Base-by-base conservation (phyloP, 2,329 filamentous ascomycete species). In the Epichloe glyceriae region DNA sequence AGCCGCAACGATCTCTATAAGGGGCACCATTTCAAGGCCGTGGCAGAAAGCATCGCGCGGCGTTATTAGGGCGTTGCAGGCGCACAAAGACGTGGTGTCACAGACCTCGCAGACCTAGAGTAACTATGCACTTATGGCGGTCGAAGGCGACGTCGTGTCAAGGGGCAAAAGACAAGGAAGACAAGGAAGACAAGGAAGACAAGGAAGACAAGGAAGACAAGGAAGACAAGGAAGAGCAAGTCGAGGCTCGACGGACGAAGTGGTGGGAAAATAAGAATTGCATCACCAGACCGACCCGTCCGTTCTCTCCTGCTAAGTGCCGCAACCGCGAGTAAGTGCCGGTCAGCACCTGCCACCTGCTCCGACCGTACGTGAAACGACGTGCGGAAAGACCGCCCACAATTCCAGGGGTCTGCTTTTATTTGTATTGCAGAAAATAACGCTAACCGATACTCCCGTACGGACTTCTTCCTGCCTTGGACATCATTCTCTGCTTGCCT, bases 1-100 rank as follows among this genome's bases (percentile, higher is more conserved):
- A 50, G 67, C 64, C 56, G 78, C 77, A 46, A 73, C 55, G 41
- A 59, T 60, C 53, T 73, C 65, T 47, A 64, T 52, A 42, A 62
- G 51, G 33, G 55, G 51, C 49, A 57, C 56, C 62, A 67, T 68
- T 52, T 54, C 54, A 34, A 50, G 22, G 38, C 45, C 22, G 50
- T 37, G 14, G 12, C 33, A 53, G 40, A 38, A 39, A 33, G 50
- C 46, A 57, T 54, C 14, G 42, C 50, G 44, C 50, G 49, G 26
- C 39, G 39, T 40, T 26, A 8, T 11, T 4, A 39, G 17, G 34
- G 22, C 34, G 44, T n/a, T n/a, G 44, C 15, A 17, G 33, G 37
- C 17, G 30, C 35, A 15, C 45, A 39, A 20, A 11, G 40, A n/a
- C 14, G 20, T 33, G 33, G 12, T 30, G 19, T 17, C 39, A 30